These are phyloP conservation scores for Diutina scorzettiae DNA, from an alignment of 1,139 yeast genomes.

Conservation along the genomic window DNA sequence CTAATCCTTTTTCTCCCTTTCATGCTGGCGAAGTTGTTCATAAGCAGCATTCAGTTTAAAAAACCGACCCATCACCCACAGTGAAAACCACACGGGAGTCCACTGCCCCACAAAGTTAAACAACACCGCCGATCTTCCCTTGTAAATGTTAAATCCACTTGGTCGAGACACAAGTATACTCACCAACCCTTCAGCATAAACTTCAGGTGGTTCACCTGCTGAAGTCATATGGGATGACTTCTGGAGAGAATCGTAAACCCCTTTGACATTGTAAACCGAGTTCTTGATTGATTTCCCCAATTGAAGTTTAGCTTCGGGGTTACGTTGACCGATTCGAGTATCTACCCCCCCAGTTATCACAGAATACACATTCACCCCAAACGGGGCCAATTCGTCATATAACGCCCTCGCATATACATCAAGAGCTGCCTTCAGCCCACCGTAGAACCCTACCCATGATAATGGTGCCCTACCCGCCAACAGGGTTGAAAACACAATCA, in stretches of 20 bases:
- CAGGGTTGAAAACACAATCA: conserved; percentile 27
- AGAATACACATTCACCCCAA: conserved; percentile 25
- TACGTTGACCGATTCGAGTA: conserved; percentile 20
- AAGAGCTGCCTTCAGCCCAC: conserved; percentile 24
- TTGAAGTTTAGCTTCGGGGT: conserved; percentile 6
- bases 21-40: not conserved
- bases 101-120: conserved; percentile 15
- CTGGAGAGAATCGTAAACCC: conserved; percentile 17
- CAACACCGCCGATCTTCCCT: conserved; percentile 16
- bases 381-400: conserved; percentile 19
- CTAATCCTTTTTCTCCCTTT: not conserved
- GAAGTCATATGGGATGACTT: conserved; percentile 16
- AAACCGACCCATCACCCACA: not conserved
- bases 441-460: conserved; percentile 22
- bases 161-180: conserved; percentile 13
- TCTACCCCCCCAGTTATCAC: conserved; percentile 31
- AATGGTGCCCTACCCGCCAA: conserved; percentile 25
- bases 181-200: conserved; percentile 22
- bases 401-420: conserved; percentile 17
- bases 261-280: conserved; percentile 17
- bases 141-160: conserved; percentile 21
- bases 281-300: not conserved
- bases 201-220: conserved; percentile 14
- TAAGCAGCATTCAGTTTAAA: not conserved
- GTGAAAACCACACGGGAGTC: conserved; percentile 13